Base-by-base conservation (phyloP, 78 protist genomes). In the Dictyostelium purpureum region DNA sequence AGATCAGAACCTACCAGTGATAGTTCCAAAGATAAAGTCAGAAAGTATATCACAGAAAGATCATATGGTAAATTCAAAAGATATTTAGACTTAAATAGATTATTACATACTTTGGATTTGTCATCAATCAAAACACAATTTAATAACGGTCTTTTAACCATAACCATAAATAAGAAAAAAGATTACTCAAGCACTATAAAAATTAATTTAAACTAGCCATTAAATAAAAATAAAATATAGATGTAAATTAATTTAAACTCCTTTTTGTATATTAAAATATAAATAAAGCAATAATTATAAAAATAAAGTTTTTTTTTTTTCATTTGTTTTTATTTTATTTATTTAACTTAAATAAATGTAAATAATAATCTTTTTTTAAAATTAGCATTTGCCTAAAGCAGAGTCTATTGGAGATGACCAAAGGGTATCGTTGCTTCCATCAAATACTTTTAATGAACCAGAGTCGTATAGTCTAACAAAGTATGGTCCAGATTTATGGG, bases 381-480 rank as follows among this genome's bases (percentile, higher is more conserved):
- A 11, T 56, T 56, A 56, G 26, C 66, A 56, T 10, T 79, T 16
- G 0, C 59, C 59, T 0, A 52, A 52, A 19, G 11, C 43, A 16
- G 47, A 21, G 38, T 67, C 76, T 21, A 67, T 67, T 21, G 76
- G 76, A 4, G 76, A 67, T 6, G 45, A 38, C 76, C 76, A 67
- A 18, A 67, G 33, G 2, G 11, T 21, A 21, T 9, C 21, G 38
- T 67, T 38, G n/a, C n/a, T n/a, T 7, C 51, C 28, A 38, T 67
- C 52, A 67, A 19, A 38, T 5, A 24, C 31, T 21, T 67, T 38
- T 21, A 67, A 6, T 21, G 76, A 33, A 40, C 76, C 76, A 38
- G 47, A 37, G 19, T 67, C 76, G 31, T 67, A 67, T 4, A 67
- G 49, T 38, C n/a, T 33, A 38, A 33, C 21, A 38, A 19, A 28